These are phyloP conservation scores for Physaria fendleri DNA, from an alignment of 345 rosid species.

Conservation along the genomic window DNA sequence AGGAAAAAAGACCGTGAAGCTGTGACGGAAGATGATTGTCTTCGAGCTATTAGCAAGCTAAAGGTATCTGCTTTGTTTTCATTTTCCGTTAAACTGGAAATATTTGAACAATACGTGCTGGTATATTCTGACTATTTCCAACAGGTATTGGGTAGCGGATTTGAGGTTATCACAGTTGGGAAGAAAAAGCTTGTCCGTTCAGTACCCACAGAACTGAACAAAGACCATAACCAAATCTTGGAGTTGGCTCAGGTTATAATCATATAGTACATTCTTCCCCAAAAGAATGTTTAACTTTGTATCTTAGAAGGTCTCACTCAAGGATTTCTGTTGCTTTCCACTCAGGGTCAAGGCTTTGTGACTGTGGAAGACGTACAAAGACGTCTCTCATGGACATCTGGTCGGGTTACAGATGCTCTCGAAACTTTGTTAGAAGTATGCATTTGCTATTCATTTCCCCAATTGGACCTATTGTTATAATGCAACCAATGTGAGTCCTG, in stretches of 20 bases:
- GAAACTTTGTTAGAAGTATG: slow-evolving; percentile 69
- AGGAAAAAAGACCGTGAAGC: slow-evolving; percentile 72
- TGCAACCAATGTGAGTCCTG: slow-evolving; percentile 22
- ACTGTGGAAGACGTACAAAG: slow-evolving; percentile 74
- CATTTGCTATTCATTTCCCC: slow-evolving; percentile 1
- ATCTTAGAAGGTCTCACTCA: not conserved
- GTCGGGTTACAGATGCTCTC: slow-evolving; percentile 74
- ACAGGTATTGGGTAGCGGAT: slow-evolving; percentile 80
- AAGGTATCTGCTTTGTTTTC: slow-evolving; percentile 40
- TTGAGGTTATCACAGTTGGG: slow-evolving; percentile 85
- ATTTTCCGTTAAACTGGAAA: not conserved
- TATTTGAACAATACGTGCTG: not conserved
- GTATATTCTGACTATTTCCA: not conserved
- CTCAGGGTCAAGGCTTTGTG: slow-evolving; percentile 80
- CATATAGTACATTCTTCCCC: not conserved
- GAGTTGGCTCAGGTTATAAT: slow-evolving; percentile 68
- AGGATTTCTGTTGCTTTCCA: not conserved
- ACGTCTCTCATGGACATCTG: slow-evolving; percentile 75
- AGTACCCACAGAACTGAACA: slow-evolving; percentile 88
- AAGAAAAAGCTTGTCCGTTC: slow-evolving; percentile 85
- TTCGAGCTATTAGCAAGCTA: slow-evolving; percentile 90
- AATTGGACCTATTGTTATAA: not conserved
- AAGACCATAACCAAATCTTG: slow-evolving; percentile 87
- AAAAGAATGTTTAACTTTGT: not conserved
- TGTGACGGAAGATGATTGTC: slow-evolving; percentile 89